Base-by-base conservation (phyloP, 305 asterid genomes). In the Fraxinus sp. region DNA sequence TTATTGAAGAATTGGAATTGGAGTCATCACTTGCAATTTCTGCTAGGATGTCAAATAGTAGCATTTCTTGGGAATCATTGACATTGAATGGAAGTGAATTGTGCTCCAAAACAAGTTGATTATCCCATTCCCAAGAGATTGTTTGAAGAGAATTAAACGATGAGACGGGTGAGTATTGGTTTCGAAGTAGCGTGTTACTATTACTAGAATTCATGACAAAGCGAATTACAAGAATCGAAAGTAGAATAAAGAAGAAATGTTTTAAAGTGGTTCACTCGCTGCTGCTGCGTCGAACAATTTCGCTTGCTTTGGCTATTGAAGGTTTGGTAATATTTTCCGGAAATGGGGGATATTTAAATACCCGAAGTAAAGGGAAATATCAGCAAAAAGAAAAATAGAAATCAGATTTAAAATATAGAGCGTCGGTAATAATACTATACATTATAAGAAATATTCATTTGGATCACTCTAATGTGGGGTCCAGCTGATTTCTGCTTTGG, bases 21-120 rank as follows among this genome's bases (percentile, higher is more conserved):
- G 64, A 39, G 46, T 8, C 46, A 39, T 39, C 13, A 39, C 46
- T 39, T 39, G 36, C 79, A 39, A 28, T 26, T 22, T 76, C 64
- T 3, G 8, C n/a, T 24, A 76, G 66, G 13, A 76, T 16, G n/a
- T 44, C 66, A 9, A 76, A 41, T 11, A 79, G 44, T 2, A 79
- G 82, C 82, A 79, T 64, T 35, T 79, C 82, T 66, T 79, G 36
- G 46, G 82, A 79, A 35, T 79, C 82, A n/a, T 79, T 79, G 77
- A 79, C 35, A 41, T 79, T 79, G 41, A 66, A 79, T 36, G 82
- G 82, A 6, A 79, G 82, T 26, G 76, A 79, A 64, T 1, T 64
- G 59, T 76, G 79, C 26, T 37, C 41, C 10, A 74, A 20, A 18
- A 33, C 52, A 14, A 74, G 46, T 37, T 75, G n/a, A 37, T 46